Evolutionary conservation across 768 basidiomycete species (phyloP).

Genomic region (Cystobasidium ongulense): DNA sequence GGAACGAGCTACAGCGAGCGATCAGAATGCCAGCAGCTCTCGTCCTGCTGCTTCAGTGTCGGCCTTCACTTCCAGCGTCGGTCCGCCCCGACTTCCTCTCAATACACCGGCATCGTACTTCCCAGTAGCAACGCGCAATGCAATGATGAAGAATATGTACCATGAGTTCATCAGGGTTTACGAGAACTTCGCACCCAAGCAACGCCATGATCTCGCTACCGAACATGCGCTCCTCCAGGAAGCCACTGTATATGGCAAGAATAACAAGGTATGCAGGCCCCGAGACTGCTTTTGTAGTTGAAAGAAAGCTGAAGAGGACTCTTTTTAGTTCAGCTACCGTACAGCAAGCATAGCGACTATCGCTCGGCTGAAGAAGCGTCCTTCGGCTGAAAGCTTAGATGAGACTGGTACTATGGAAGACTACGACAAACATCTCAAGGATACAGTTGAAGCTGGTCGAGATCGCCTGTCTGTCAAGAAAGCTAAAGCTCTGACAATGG

Average conservation of each 20-base stretch:
- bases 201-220: constrained; percentile 58
- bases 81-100: constrained; percentile 50
- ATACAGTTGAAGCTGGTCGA: constrained; percentile 41
- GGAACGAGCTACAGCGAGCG: not conserved
- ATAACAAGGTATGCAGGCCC: constrained; percentile 32
- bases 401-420: constrained; percentile 45
- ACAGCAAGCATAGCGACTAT: constrained; percentile 60
- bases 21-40: not conserved
- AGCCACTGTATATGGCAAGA: constrained; percentile 58
- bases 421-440: constrained; percentile 18
- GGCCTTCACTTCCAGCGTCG: constrained; percentile 24
- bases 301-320: not conserved
- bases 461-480: constrained; percentile 38
- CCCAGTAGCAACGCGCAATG: constrained; percentile 21
- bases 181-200: constrained; percentile 48
- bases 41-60: not conserved
- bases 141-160: constrained; percentile 64
- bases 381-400: constrained; percentile 51
- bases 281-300: too few relatives aligned
- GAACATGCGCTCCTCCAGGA: constrained; percentile 78
- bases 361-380: constrained; percentile 53
- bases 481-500: constrained; percentile 17
- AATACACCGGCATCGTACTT: constrained; percentile 43
- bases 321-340: constrained; percentile 62
- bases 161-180: constrained; percentile 68